Evolutionary conservation across 331 rosid species (phyloP).

Genomic region (Acacia concinna): DNA sequence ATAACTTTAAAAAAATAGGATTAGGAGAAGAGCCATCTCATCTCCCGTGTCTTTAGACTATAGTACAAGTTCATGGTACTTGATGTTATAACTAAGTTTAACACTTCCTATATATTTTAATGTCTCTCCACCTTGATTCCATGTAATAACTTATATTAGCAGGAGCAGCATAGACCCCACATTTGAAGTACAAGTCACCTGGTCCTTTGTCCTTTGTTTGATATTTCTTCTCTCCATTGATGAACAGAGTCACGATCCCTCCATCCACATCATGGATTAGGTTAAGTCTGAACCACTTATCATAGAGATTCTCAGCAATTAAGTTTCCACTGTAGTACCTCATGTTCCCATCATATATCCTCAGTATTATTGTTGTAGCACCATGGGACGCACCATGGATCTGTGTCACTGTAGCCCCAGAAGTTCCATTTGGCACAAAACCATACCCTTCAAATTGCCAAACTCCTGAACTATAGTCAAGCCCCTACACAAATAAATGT

Average conservation of each 20-base stretch:
- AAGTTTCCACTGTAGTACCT: constrained; percentile 40
- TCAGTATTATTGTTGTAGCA: constrained; percentile 42
- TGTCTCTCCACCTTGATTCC: constrained; percentile 62
- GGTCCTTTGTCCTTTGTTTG: constrained; percentile 49
- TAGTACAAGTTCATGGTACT: too few relatives aligned
- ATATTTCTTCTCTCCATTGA: constrained; percentile 46
- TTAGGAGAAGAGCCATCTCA: neutral
- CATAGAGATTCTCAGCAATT: constrained; percentile 49
- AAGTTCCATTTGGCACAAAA: constrained; percentile 50
- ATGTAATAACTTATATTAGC: constrained; percentile 45
- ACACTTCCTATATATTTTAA: constrained; percentile 51
- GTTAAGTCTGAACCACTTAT: constrained; percentile 61
- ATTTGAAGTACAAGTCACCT: constrained; percentile 59
- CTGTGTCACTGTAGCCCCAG: constrained; percentile 56
- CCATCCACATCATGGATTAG: constrained; percentile 55
- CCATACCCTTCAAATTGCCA: constrained; percentile 63
- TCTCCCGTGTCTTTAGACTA: neutral
- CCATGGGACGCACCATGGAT: constrained; percentile 56
- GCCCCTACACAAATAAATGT: constrained; percentile 24
- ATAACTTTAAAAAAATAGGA: neutral
- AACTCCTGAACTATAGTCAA: constrained; percentile 46
- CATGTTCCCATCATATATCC: constrained; percentile 55
- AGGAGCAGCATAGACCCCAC: constrained; percentile 66
- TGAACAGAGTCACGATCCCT: constrained; percentile 48
- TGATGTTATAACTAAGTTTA: neutral